Conservation (phyloP, 2,329 filamentous ascomycete species). For the Trichothecium sympodiale region DNA sequence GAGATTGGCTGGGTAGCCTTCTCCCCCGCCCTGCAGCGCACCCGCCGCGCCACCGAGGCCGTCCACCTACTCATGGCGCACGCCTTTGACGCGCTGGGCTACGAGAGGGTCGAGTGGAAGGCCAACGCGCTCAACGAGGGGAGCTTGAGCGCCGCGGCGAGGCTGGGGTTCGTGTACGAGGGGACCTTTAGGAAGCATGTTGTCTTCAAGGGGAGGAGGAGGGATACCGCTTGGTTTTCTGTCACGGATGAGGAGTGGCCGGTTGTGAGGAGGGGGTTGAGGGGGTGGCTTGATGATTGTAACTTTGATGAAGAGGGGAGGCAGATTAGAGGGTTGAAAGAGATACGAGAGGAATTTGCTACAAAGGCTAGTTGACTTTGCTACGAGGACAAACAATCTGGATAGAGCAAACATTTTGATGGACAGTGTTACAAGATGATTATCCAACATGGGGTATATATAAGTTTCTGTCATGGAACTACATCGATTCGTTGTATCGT, state of each 20-base stretch:
- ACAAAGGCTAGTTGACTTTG: too few relatives aligned
- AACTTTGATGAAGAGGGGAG: constrained; percentile 46
- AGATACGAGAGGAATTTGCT: constrained; percentile 13
- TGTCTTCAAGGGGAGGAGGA: constrained; percentile 41
- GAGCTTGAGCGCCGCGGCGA: constrained; percentile 40
- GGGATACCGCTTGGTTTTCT: constrained; percentile 52
- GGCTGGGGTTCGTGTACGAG: constrained; percentile 49
- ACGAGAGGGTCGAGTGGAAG: constrained; percentile 51
- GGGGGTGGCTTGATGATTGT: constrained; percentile 38
- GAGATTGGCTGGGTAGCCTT: constrained; percentile 49
- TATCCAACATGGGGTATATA: too few relatives aligned
- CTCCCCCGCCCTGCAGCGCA: constrained; percentile 37
- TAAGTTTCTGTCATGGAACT: too few relatives aligned
- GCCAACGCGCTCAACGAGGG: constrained; percentile 44
- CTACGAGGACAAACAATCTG: too few relatives aligned
- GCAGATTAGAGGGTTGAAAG: constrained; percentile 35
- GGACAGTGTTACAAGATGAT: too few relatives aligned
- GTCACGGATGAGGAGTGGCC: constrained; percentile 50
- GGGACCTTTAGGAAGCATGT: constrained; percentile 50
- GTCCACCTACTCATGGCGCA: constrained; percentile 44
- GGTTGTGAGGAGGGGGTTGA: constrained; percentile 29
- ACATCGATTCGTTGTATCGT: too few relatives aligned
- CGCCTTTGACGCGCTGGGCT: constrained; percentile 40
- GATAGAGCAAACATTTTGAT: too few relatives aligned
- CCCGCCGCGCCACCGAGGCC: constrained; percentile 44